Evolutionary conservation across 106 monocot genomes (phyloP).

Genomic region (Allium fistulosum): DNA sequence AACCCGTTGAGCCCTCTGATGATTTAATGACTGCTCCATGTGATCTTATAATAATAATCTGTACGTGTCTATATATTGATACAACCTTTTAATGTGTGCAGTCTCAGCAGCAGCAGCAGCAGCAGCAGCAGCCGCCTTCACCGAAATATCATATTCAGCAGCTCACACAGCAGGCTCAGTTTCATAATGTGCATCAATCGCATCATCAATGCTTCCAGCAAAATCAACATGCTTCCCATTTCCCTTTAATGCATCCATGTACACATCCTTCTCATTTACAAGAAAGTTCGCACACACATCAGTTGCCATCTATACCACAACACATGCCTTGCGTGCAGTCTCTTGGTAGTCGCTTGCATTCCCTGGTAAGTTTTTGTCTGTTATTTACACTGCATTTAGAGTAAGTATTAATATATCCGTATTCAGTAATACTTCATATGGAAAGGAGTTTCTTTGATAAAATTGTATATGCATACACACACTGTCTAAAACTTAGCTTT

Average conservation of each 20-base stretch:
- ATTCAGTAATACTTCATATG: no score
- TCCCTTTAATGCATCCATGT: conserved; percentile 38
- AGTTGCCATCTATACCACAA: conserved; percentile 36
- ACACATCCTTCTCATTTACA: conserved; percentile 43
- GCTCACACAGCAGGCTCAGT: conserved; percentile 38
- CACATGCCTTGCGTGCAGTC: conserved; percentile 66
- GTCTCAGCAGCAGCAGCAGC: no score
- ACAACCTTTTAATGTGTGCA: no score
- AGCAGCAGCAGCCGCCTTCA: conserved; percentile 37
- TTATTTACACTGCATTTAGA: background rate
- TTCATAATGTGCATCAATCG: conserved; percentile 39
- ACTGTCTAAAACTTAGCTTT: no score
- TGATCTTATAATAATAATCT: no score
- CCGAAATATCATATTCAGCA: conserved; percentile 59
- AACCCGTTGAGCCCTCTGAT: no score
- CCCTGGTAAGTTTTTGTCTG: conserved; percentile 32
- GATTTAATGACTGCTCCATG: no score
- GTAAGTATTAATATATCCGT: no score
- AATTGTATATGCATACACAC: no score
- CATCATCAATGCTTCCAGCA: conserved; percentile 53
- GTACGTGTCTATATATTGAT: no score
- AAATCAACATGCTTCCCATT: conserved; percentile 44
- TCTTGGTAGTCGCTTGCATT: conserved; percentile 46
- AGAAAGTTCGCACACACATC: conserved; percentile 39
- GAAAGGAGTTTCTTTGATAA: no score